These are phyloP conservation scores for Botrytis elliptica DNA, from an alignment of 2,329 filamentous ascomycete species.

Conservation along the genomic window DNA sequence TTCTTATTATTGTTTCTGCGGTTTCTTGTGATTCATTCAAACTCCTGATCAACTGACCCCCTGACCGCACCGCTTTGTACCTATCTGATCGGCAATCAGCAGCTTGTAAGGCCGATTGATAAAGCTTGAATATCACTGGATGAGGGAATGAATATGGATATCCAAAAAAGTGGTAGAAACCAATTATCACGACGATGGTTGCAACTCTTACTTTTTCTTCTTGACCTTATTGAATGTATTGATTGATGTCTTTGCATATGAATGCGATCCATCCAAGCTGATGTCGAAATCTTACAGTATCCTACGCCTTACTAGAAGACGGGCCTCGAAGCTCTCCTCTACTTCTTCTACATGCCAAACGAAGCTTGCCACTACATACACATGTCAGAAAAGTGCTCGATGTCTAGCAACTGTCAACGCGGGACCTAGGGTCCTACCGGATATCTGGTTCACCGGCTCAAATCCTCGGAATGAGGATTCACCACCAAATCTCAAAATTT, in stretches of 20 bases:
- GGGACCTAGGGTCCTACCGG: constrained; percentile 36
- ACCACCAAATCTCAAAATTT: constrained; percentile 7
- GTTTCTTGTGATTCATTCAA: constrained; percentile 3
- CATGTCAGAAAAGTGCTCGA: constrained; percentile 23
- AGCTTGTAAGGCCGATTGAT: constrained; percentile 7
- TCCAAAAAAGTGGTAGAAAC: constrained; percentile 9
- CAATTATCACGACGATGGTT: neutral
- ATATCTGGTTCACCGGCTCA: constrained; percentile 48
- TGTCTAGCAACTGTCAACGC: constrained; percentile 33
- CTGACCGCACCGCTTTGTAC: constrained; percentile 10
- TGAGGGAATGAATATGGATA: neutral
- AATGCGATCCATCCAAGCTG: constrained; percentile 29
- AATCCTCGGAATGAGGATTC: constrained; percentile 24
- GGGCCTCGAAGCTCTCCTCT: constrained; percentile 22
- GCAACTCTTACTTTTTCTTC: neutral
- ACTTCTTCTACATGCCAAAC: constrained; percentile 16
- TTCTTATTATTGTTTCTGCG: neutral
- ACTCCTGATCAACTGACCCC: constrained; percentile 14
- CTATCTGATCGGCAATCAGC: constrained; percentile 19
- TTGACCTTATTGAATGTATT: constrained; percentile 17
- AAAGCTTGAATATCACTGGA: constrained; percentile 17
- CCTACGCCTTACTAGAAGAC: constrained; percentile 25
- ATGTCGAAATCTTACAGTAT: constrained; percentile 37
- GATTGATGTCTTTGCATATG: constrained; percentile 30
- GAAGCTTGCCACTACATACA: neutral